Evolutionary conservation across 495 filamentous ascomycete species (phyloP).

Genomic region (Cladorrhinum samala): DNA sequence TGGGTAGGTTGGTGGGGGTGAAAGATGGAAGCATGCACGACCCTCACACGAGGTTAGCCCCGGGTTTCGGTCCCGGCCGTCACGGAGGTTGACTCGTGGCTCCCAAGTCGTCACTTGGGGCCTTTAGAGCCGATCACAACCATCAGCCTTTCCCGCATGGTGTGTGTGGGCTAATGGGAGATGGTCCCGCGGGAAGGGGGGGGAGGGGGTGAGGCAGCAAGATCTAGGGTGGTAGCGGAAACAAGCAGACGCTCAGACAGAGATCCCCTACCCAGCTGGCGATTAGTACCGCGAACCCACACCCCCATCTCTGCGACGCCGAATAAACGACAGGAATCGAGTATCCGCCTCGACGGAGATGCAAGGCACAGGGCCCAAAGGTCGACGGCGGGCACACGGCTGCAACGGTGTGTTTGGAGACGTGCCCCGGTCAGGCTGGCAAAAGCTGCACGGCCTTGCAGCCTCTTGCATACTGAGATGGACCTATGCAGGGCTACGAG

Average conservation of each 20-base stretch:
- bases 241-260: neutral
- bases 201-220: no score
- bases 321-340: constrained; percentile 2
- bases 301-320: neutral
- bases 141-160: neutral
- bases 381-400: constrained; percentile 4
- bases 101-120: no score
- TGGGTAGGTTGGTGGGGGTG: neutral
- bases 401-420: constrained; percentile 15
- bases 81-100: neutral
- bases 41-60: neutral
- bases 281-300: constrained; percentile 14
- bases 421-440: constrained; percentile 15
- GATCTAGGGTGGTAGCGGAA: neutral
- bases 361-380: constrained; percentile 6
- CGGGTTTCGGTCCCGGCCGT: neutral
- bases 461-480: constrained; percentile 9
- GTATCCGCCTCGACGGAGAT: neutral
- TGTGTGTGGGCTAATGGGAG: neutral
- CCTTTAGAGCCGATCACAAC: neutral
- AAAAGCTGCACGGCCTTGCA: constrained; percentile 10
- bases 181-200: constrained; percentile 14
- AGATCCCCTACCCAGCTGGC: constrained; percentile 15
- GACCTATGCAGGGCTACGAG: no score
- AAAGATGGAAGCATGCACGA: constrained; percentile 1